These are phyloP conservation scores for Coniferiporia weirii DNA, from an alignment of 1,284 basidiomycete species.

Conservation along the genomic window DNA sequence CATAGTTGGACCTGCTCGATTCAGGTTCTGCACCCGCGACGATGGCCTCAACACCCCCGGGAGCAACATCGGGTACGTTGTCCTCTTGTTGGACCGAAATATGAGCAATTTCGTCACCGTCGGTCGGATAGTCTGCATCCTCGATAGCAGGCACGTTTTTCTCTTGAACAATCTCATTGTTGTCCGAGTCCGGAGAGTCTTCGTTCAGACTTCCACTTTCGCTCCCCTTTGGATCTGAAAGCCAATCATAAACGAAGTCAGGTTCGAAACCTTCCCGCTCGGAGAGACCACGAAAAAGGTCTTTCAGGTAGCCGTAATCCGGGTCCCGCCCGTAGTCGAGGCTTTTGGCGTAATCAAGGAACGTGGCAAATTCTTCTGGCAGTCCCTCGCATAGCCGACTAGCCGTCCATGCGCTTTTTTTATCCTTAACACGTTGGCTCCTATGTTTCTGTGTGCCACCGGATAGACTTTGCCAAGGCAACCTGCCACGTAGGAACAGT, in stretches of 20 bases:
- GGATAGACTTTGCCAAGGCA: slow-evolving; percentile 67
- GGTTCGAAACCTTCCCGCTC: slow-evolving; percentile 3
- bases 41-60: neutral
- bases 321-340: slow-evolving; percentile 19
- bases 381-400: slow-evolving; percentile 17
- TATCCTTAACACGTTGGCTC: slow-evolving; percentile 12
- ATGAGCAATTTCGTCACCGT: neutral
- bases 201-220: neutral
- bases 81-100: neutral
- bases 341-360: slow-evolving; percentile 15
- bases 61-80: neutral
- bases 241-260: slow-evolving; percentile 15
- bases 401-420: slow-evolving; percentile 12
- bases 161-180: no score
- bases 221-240: neutral
- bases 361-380: slow-evolving; percentile 17
- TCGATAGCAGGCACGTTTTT: neutral
- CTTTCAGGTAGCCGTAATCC: slow-evolving; percentile 18
- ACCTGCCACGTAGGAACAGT: slow-evolving; percentile 84
- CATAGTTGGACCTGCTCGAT: neutral
- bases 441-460: slow-evolving; percentile 14
- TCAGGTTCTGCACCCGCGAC: neutral
- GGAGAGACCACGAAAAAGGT: slow-evolving; percentile 3
- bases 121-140: no score
- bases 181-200: neutral